Base-by-base conservation (phyloP, 1,284 basidiomycete genomes). In the Pseudozyma pruni region DNA sequence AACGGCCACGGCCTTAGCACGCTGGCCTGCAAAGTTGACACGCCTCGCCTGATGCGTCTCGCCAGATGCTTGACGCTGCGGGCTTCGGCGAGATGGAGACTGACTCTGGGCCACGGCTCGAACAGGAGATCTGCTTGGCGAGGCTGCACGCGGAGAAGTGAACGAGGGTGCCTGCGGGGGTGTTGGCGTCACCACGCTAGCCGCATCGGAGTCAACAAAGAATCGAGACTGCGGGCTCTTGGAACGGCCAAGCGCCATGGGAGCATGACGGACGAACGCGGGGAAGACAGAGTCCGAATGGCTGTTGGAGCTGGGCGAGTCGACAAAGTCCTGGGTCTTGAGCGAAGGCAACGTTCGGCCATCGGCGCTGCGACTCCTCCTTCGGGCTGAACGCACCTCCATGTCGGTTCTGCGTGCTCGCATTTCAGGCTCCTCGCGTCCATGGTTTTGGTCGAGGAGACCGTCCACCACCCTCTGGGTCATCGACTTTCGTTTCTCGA, bases 351-450 rank as follows among this genome's bases (percentile, higher is more conserved):
- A 19, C 13, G 66, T 27, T 1, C 62, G 54, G n/a, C 53, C 52
- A n/a, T 72, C 70, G 17, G 54, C 62, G 43, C 62, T 69, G 49
- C 70, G 61, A 37, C 72, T 74, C 34, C 72, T 48, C 17, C 72
- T 61, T 13, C 72, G 58, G 9, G 43, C 49, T 8, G 56, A 50
- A 37, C 45, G 33, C 4, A 60, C 62, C 31, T 64, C 52, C 47
- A 61, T 62, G 35, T 62, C 66, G 37, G 52, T 46, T 10, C 66
- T 39, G 31, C 47, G 53, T 11, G 67, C 33, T 29, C 68, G 52
- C 58, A 67, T 66, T 29, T 62, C 63, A n/a, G 72, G 72, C 49
- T 74, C 72, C 23, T 74, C 72, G 38, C 54, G 66, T 5, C 72
- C 72, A 16, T 52, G 68, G 19, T 61, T 58, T 37, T 64, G 62